These are phyloP conservation scores for Spraguea lophii DNA, from an alignment of 371 early-diverging fungal species.

Conservation along the genomic window DNA sequence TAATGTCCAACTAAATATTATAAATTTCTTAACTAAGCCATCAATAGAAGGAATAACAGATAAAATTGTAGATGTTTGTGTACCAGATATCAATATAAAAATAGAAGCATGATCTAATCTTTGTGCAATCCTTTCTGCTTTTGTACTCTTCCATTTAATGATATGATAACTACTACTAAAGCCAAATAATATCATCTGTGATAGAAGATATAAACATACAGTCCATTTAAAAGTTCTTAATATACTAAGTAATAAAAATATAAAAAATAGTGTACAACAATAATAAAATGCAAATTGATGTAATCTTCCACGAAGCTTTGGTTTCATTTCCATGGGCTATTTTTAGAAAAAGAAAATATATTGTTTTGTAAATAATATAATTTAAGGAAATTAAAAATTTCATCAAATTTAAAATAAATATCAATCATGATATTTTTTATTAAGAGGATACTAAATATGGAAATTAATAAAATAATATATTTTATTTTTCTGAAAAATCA, in stretches of 20 bases:
- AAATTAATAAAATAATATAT: too few relatives aligned
- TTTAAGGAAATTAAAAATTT: too few relatives aligned
- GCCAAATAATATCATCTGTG: constrained; percentile 44
- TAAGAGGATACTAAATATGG: too few relatives aligned
- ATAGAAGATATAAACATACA: constrained; percentile 24
- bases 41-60: constrained; percentile 2
- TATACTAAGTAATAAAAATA: constrained; percentile 7
- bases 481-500: too few relatives aligned
- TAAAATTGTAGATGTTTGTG: constrained; percentile 41
- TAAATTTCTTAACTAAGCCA: not conserved
- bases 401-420: too few relatives aligned
- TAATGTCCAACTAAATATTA: constrained; percentile 36
- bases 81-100: constrained; percentile 45
- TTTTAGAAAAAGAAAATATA: too few relatives aligned
- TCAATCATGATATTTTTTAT: too few relatives aligned
- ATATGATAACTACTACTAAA: constrained; percentile 43
- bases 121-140: constrained; percentile 18
- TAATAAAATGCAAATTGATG: constrained; percentile 40
- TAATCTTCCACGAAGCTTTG: constrained; percentile 36
- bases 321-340: too few relatives aligned
- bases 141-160: constrained; percentile 25
- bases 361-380: too few relatives aligned
- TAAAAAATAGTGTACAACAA: constrained; percentile 3
- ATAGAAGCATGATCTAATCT: constrained; percentile 45
- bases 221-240: constrained; percentile 4